Evolutionary conservation across 306 rosid genomes (phyloP).

Genomic region (Begonia peltatifolia): DNA sequence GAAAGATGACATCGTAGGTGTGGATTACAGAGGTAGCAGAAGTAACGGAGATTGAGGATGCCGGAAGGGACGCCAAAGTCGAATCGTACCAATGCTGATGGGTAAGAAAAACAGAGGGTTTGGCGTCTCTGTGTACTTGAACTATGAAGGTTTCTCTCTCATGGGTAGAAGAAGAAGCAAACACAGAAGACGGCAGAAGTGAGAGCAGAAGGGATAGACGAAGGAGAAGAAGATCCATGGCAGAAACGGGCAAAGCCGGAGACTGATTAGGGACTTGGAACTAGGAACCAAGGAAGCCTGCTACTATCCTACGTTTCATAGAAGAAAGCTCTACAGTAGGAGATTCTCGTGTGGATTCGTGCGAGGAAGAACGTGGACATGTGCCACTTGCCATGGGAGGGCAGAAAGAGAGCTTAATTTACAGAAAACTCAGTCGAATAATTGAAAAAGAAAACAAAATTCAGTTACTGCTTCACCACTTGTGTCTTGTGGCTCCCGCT

Average conservation of each 20-base stretch:
- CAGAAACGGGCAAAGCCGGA: not conserved
- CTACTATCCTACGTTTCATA: too few species aligned
- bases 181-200: constrained; percentile 1
- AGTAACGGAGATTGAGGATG: not conserved
- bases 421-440: too few species aligned
- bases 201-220: not conserved
- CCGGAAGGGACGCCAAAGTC: constrained; percentile 26
- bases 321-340: too few species aligned
- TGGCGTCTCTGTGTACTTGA: constrained; percentile 37
- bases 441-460: too few species aligned
- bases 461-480: too few species aligned
- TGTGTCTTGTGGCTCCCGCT: too few species aligned
- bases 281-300: not conserved
- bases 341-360: too few species aligned
- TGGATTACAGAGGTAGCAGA: constrained; percentile 17
- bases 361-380: too few species aligned
- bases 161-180: not conserved
- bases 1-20: constrained; percentile 48
- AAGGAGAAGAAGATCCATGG: not conserved
- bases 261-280: not conserved
- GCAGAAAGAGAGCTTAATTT: too few species aligned
- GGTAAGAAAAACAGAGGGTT: constrained; percentile 57
- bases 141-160: constrained; percentile 37
- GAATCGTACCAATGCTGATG: constrained; percentile 54
- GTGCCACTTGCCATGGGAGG: too few species aligned